Evolutionary conservation across 2,329 filamentous ascomycete species (phyloP).

Genomic region (Phaeosphaeriaceae sp.): DNA sequence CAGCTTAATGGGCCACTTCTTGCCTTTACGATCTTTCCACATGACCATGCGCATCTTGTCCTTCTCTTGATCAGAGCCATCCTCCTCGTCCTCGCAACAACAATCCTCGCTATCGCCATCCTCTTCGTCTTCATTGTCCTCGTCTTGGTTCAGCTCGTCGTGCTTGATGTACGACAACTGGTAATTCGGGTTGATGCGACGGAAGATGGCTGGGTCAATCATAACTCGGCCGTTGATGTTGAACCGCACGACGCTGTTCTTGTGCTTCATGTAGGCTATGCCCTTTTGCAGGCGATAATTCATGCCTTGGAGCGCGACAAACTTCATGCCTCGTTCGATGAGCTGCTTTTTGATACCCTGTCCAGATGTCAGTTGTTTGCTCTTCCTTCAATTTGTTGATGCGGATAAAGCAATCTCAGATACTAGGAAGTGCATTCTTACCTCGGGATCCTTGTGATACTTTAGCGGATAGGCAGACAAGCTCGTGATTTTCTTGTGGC

Average conservation of each 20-base stretch:
- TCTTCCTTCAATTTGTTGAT: too few species aligned
- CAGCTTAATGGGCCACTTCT: slow-evolving; percentile 60
- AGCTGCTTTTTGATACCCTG: slow-evolving; percentile 67
- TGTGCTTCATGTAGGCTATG: slow-evolving; percentile 84
- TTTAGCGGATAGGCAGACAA: slow-evolving; percentile 78
- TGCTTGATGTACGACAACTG: slow-evolving; percentile 75
- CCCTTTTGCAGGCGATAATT: slow-evolving; percentile 85
- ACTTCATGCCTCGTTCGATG: slow-evolving; percentile 83
- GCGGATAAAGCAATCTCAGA: too few species aligned
- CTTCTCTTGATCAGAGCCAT: slow-evolving; percentile 39
- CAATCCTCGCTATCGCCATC: slow-evolving; percentile 57
- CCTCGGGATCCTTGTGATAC: slow-evolving; percentile 76
- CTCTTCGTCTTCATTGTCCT: slow-evolving; percentile 60
- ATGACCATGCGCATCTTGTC: slow-evolving; percentile 48
- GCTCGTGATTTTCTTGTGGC: slow-evolving; percentile 81
- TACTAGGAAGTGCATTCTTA: too few species aligned
- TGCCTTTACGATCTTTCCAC: slow-evolving; percentile 58
- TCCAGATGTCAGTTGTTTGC: slow-evolving; percentile 1
- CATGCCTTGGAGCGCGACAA: slow-evolving; percentile 79
- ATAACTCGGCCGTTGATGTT: slow-evolving; percentile 88
- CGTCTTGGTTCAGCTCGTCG: slow-evolving; percentile 68
- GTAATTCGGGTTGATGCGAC: slow-evolving; percentile 87
- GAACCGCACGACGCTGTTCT: slow-evolving; percentile 76
- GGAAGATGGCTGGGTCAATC: slow-evolving; percentile 83
- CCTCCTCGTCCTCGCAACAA: slow-evolving; percentile 27